phyloP scores from a whole-genome alignment of 2,329 filamentous ascomycete genomes.

The Juglanconis juglandina region DNA sequence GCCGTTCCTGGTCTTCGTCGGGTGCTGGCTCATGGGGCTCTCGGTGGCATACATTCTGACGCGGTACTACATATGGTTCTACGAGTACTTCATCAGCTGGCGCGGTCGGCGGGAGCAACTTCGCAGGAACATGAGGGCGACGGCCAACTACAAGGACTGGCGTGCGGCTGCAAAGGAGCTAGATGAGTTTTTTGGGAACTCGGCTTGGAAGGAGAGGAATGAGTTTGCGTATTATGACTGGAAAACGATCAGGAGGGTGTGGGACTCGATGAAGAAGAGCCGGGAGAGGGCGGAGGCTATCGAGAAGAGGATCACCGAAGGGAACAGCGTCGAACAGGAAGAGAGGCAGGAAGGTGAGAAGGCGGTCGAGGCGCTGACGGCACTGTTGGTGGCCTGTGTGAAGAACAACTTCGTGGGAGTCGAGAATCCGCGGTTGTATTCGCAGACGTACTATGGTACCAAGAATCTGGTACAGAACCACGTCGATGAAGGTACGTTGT shows the following conservation, averaged over 20 bases:
- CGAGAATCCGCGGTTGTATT: constrained; percentile 92
- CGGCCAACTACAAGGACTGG: constrained; percentile 80
- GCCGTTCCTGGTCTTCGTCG: constrained; percentile 78
- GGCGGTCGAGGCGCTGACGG: constrained; percentile 71
- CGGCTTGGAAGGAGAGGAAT: constrained; percentile 74
- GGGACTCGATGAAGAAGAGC: constrained; percentile 68
- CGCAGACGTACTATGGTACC: constrained; percentile 96
- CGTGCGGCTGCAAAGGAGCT: constrained; percentile 72
- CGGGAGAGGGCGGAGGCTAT: constrained; percentile 56
- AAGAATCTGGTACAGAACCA: constrained; percentile 90
- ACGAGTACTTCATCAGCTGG: constrained; percentile 91
- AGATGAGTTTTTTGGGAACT: constrained; percentile 77
- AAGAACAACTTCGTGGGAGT: constrained; percentile 98
- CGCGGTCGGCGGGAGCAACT: constrained; percentile 72
- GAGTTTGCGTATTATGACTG: constrained; percentile 84
- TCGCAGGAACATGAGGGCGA: constrained; percentile 65
- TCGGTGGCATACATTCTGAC: constrained; percentile 74
- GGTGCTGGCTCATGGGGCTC: constrained; percentile 75
- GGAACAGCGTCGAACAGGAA: constrained; percentile 37
- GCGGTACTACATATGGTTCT: constrained; percentile 83
- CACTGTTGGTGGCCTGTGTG: constrained; percentile 81
- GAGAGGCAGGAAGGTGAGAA: constrained; percentile 35
- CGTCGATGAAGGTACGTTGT: constrained; percentile 66
- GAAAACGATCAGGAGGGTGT: constrained; percentile 74
- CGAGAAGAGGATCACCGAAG: constrained; percentile 33